A percentile compares a stretch with the other conserved stretches of the same genome.
These are phyloP conservation scores for Daphne laureola DNA, from an alignment of 441 rosid genomes.

Conservation along the genomic window DNA sequence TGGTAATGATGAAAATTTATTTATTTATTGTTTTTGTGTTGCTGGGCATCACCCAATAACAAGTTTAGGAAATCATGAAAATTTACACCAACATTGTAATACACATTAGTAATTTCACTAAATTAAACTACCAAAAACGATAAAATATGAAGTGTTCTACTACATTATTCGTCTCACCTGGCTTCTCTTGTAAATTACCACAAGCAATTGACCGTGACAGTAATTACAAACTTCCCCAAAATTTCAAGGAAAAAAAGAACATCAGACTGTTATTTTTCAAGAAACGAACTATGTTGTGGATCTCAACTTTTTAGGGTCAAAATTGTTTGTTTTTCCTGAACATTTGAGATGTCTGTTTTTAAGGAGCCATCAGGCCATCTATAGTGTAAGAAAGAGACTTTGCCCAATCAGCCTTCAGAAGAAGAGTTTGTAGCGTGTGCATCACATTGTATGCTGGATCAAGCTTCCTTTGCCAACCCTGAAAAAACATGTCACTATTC, in stretches of 20 bases:
- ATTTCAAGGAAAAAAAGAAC: constrained; percentile 4
- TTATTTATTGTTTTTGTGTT: no score
- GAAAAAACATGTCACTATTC: not conserved
- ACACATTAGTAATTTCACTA: no score
- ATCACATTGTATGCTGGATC: constrained; percentile 90
- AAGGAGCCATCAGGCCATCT: constrained; percentile 97
- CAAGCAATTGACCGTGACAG: no score
- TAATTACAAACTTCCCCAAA: not conserved
- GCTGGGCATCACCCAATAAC: no score
- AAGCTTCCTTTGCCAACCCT: constrained; percentile 99
- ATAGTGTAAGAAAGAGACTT: constrained; percentile 93
- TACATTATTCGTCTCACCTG: no score
- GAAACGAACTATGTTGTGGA: constrained; percentile 19
- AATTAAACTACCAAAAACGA: no score
- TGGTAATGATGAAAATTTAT: no score
- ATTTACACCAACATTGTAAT: no score
- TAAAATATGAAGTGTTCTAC: no score
- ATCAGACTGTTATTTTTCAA: constrained; percentile 22
- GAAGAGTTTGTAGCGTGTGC: constrained; percentile 85
- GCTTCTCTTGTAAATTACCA: no score
- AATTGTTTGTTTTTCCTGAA: constrained; percentile 24
- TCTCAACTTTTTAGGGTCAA: constrained; percentile 24
- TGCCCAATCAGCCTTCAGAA: constrained; percentile 94
- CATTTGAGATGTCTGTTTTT: constrained; percentile 10
- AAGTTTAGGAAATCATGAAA: no score